Base-by-base conservation (phyloP, 257 asterid genomes). In the Fraxinus pennsylvanica region DNA sequence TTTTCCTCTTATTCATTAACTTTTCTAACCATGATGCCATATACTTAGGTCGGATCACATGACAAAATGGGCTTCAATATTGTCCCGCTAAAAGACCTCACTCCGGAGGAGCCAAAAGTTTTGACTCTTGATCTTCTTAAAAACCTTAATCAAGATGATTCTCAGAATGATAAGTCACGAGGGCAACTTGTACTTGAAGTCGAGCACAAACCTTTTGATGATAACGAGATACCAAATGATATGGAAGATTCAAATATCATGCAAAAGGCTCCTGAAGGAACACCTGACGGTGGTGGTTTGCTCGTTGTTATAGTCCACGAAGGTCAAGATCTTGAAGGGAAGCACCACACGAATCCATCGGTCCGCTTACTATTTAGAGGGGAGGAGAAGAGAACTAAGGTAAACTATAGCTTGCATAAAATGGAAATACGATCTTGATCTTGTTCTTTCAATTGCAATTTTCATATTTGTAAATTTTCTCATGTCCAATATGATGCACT, bases 291-390 rank as follows among this genome's bases (percentile, higher is more conserved):
- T 10, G 99, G 99, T 1, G 99, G 99, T 32, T 27, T 96, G 85
- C 97, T 96, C 4, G 97, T 92, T 32, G 89, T 93, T 10, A 86
- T 90, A 72, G 82, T 93, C 81, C 99, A 96, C 43, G 99, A 96
- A 84, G 98, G 86, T 81, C 97, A 93, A 82, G 99, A 96, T 74
- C 82, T 96, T 76, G 99, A 96, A 86, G 99, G 99, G 73, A 93
- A 93, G 84, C 84, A 96, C 85, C 97, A 93, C 59, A 91, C 90
- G 0, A 96, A 92, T 83, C 99, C 99, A 8, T 96, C 97, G 0
- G 96, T 82, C 0, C 94, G 96, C 43, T 0, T 96, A 72, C 87
- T 93, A n/a, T 92, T 93, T 67, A 90, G 91, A 71, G 99, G 98
- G 22, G 98, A 96, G 86, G 96, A 90, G 81, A 81, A 47, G 79